phyloP scores from a whole-genome alignment of 495 filamentous ascomycete species.

The Xylaria telfairii region DNA sequence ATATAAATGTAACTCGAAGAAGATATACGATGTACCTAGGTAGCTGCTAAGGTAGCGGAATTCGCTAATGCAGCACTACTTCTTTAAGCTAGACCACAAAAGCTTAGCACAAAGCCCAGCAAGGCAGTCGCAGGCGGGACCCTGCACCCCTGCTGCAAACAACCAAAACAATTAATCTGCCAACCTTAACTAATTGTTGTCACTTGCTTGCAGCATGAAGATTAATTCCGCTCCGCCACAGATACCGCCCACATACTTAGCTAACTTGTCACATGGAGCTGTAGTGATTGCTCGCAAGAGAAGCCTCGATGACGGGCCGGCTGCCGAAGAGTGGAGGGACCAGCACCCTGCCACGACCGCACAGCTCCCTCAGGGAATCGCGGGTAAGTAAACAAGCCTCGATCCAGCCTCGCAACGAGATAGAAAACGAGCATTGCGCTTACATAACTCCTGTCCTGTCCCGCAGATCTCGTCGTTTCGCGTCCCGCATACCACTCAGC shows the following conservation, averaged over 20 bases:
- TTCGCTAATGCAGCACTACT: background rate
- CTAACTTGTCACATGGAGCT: background rate
- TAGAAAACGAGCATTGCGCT: background rate
- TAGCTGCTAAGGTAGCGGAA: no score
- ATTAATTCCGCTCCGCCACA: background rate
- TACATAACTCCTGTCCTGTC: background rate
- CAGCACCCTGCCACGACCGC: slow-evolving; percentile 37
- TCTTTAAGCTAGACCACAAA: background rate
- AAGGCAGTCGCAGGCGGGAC: background rate
- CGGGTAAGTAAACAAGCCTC: slow-evolving; percentile 48
- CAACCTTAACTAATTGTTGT: background rate
- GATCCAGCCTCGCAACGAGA: background rate
- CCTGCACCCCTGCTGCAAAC: slow-evolving; percentile 24
- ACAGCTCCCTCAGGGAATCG: slow-evolving; percentile 43
- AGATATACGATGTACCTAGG: no score
- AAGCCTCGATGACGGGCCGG: slow-evolving; percentile 33
- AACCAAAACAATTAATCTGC: slow-evolving; percentile 23
- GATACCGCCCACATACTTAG: background rate
- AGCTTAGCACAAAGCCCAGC: background rate
- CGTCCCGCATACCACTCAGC: slow-evolving; percentile 54
- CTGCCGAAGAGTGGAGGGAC: slow-evolving; percentile 47
- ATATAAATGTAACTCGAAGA: no score
- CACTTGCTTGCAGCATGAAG: background rate
- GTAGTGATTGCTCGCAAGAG: background rate
- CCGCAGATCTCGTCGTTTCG: slow-evolving; percentile 44